Conservation (phyloP, 148 eudicot genomes). For the Fagopyrum esculentum region DNA sequence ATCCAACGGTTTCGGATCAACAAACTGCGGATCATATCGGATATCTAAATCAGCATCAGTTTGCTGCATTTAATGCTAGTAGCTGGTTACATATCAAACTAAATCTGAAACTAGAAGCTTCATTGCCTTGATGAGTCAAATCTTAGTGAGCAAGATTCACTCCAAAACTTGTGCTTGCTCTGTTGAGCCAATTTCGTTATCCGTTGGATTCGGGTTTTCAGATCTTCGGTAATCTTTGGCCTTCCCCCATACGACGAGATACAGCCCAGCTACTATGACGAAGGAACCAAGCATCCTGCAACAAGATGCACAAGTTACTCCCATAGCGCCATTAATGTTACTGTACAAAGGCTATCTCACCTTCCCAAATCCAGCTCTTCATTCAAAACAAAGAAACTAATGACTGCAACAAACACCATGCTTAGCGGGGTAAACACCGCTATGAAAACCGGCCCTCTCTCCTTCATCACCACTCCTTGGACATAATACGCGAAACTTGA, state of each 20-base stretch:
- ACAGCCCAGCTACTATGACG: constrained; percentile 49
- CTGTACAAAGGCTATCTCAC: constrained; percentile 21
- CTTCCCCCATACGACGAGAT: constrained; percentile 69
- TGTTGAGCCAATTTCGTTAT: not conserved
- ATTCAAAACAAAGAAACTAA: constrained; percentile 61
- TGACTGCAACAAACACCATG: constrained; percentile 75
- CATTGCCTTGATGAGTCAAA: not conserved
- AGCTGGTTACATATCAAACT: not conserved
- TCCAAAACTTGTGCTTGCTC: not conserved
- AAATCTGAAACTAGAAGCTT: not conserved
- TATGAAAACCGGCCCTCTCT: constrained; percentile 82
- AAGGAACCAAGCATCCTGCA: constrained; percentile 54
- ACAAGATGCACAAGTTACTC: constrained; percentile 9
- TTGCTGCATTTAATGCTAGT: not conserved
- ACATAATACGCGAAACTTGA: constrained; percentile 76
- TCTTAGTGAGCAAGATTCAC: not conserved
- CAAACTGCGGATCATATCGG: too few relatives aligned
- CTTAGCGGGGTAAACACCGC: constrained; percentile 78
- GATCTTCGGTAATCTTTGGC: constrained; percentile 37
- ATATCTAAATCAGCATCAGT: not conserved
- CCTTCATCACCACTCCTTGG: constrained; percentile 84
- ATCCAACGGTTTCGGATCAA: too few relatives aligned
- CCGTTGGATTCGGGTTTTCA: not conserved
- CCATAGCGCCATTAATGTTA: not conserved
- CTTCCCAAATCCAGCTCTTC: constrained; percentile 77